Conservation (phyloP, 2,329 filamentous ascomycete species). For the Aspergillus quadrilineatus region DNA sequence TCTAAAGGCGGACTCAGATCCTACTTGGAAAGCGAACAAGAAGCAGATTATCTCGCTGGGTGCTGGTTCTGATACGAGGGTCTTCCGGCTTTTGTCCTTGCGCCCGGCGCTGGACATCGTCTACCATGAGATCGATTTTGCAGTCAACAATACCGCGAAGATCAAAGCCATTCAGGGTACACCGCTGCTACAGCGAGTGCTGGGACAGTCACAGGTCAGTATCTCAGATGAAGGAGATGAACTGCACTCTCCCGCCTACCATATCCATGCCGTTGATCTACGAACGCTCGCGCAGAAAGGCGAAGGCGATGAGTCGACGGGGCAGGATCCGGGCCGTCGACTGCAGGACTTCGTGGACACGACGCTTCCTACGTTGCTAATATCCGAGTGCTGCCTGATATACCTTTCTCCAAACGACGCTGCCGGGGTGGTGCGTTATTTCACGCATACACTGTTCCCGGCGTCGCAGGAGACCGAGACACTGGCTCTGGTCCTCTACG, state of each 20-base stretch:
- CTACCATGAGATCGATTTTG: slow-evolving; percentile 94
- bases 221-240: slow-evolving; percentile 42
- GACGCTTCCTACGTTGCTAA: slow-evolving; percentile 72
- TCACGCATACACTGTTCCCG: slow-evolving; percentile 53
- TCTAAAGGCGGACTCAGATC: slow-evolving; percentile 14
- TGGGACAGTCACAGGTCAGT: slow-evolving; percentile 32
- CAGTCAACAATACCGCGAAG: slow-evolving; percentile 68
- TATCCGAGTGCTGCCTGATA: slow-evolving; percentile 94
- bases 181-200: slow-evolving; percentile 30
- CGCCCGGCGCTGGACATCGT: slow-evolving; percentile 53
- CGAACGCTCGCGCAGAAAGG: slow-evolving; percentile 52
- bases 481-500: slow-evolving; percentile 73
- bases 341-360: slow-evolving; percentile 50
- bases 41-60: slow-evolving; percentile 87
- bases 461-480: slow-evolving; percentile 24
- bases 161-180: slow-evolving; percentile 45
- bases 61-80: slow-evolving; percentile 88
- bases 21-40: slow-evolving; percentile 13
- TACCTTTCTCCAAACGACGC: slow-evolving; percentile 72
- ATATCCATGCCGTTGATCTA: slow-evolving; percentile 68
- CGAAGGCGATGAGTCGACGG: slow-evolving; percentile 19
- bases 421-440: slow-evolving; percentile 63
- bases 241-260: slow-evolving; percentile 50
- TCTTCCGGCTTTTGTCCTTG: slow-evolving; percentile 67
- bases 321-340: slow-evolving; percentile 15